Evolutionary conservation across 257 asterid species (phyloP).

Genomic region (Orobanche coerulescens): DNA sequence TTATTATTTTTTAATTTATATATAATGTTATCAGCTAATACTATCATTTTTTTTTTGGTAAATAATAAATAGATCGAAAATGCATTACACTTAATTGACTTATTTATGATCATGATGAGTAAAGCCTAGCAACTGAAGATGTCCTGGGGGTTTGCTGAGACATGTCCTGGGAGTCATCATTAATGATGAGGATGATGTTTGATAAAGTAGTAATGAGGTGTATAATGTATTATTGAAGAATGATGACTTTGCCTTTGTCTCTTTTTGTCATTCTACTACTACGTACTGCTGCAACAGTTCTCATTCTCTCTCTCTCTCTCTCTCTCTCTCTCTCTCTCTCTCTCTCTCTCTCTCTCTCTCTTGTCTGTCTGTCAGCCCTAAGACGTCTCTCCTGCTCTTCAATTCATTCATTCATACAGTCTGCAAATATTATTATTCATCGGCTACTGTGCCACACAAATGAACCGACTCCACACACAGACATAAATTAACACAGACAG

Average conservation of each 20-base stretch:
- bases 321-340: conserved; percentile 23
- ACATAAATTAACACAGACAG: conserved; percentile 14
- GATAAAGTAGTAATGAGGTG: conserved; percentile 40
- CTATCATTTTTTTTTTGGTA: too few relatives aligned
- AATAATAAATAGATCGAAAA: too few relatives aligned
- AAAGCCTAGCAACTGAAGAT: too few relatives aligned
- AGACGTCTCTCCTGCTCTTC: conserved; percentile 35
- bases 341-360: conserved; percentile 27
- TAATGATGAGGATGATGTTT: conserved; percentile 74
- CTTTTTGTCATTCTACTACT: conserved; percentile 21
- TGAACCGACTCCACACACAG: conserved; percentile 42
- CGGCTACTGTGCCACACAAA: conserved; percentile 82
- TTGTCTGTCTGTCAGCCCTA: conserved; percentile 29
- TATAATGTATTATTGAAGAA: conserved; percentile 68
- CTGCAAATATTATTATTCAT: conserved; percentile 37
- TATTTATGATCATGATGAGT: too few relatives aligned
- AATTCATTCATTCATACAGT: conserved; percentile 47
- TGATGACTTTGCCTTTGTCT: conserved; percentile 69
- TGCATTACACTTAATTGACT: too few relatives aligned
- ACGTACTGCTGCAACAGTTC: not conserved
- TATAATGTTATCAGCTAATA: too few relatives aligned
- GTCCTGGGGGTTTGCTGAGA: conserved; percentile 19
- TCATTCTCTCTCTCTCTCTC: conserved; percentile 20
- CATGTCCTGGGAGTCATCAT: conserved; percentile 38
- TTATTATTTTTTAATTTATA: too few relatives aligned